Base-by-base conservation (phyloP, 2,329 filamentous ascomycete genomes). In the Epichloe uncinata region DNA sequence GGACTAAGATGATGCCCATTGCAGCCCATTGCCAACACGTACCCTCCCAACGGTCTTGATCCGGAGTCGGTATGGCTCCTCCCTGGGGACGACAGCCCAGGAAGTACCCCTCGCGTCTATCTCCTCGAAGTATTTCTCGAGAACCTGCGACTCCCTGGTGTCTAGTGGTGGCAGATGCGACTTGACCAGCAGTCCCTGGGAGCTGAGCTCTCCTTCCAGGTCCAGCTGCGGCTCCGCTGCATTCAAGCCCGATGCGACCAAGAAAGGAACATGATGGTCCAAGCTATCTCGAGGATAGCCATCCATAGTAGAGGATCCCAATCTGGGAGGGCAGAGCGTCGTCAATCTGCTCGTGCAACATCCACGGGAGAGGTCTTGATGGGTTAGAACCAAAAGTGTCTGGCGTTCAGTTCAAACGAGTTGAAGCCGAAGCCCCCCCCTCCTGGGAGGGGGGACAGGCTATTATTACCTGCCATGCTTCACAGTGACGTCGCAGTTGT, bases 191-290 rank as follows among this genome's bases (percentile, higher is more conserved):
- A 79, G 73, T 18, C 76, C 79, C 49, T 73, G 69, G 52, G 79
- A 77, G 58, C 77, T 73, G 40, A 84, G 72, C 48, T 73, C 73
- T 44, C 69, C 69, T 56, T 75, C 68, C 46, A 71, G 57, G 48
- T 68, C 60, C 52, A 71, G 65, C 56, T 71, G 61, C 56, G 72
- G 56, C 26, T 62, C 59, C 66, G 69, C 42, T 52, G 58, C 56
- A 62, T 62, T 61, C 68, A 96, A 75, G 12, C 91, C 93, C 37
- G 88, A 88, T 35, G 95, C 77, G 44, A 94, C 73, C 53, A 97
- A 70, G 51, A 95, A 76, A 36, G 91, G 91, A 59, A 94, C 76
- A 68, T 93, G 94, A 69, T 93, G 89, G 64, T 83, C 80, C 65
- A 95, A 74, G 71, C 90, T 95, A 66, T 84, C 84, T 52, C 71